These are phyloP conservation scores for Gossypium davidsonii DNA, from an alignment of 441 rosid species.

Conservation along the genomic window DNA sequence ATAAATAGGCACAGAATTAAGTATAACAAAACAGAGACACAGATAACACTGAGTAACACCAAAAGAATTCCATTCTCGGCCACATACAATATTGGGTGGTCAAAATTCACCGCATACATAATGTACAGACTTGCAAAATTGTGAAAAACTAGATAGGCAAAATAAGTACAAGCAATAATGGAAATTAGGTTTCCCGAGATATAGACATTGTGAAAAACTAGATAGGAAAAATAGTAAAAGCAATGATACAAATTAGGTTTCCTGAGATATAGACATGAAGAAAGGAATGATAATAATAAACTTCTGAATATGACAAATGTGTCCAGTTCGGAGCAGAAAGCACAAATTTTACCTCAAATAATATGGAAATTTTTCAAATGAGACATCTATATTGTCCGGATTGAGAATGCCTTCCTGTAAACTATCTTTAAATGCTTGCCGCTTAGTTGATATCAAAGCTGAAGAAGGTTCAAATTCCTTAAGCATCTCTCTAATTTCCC, in stretches of 20 bases:
- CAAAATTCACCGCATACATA: not conserved
- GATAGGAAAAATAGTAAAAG: not conserved
- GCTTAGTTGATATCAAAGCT: slow-evolving; percentile 49
- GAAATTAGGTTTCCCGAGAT: not conserved
- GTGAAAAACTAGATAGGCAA: not conserved
- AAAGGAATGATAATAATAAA: not conserved
- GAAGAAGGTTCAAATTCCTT: slow-evolving; percentile 48
- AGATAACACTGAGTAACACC: not conserved
- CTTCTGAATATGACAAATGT: not conserved
- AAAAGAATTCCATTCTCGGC: not conserved
- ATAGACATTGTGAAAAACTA: not conserved
- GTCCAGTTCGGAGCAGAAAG: not conserved
- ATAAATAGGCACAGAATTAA: not conserved
- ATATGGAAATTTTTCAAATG: slow-evolving; percentile 85
- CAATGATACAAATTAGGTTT: not conserved
- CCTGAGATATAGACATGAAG: not conserved
- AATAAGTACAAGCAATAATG: not conserved
- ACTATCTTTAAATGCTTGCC: slow-evolving; percentile 67
- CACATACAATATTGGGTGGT: not conserved
- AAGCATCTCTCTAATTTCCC: slow-evolving; percentile 45
- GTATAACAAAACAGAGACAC: not conserved
- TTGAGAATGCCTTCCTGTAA: slow-evolving; percentile 58
- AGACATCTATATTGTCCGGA: slow-evolving; percentile 62
- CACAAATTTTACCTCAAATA: slow-evolving; percentile 56
- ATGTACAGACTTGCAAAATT: not conserved